Percentiles rank a stretch among this genome's conserved stretches.
Evolutionary conservation across 352 stramenopile genomes (phyloP).

Genomic region (Thalassiosira sp.): DNA sequence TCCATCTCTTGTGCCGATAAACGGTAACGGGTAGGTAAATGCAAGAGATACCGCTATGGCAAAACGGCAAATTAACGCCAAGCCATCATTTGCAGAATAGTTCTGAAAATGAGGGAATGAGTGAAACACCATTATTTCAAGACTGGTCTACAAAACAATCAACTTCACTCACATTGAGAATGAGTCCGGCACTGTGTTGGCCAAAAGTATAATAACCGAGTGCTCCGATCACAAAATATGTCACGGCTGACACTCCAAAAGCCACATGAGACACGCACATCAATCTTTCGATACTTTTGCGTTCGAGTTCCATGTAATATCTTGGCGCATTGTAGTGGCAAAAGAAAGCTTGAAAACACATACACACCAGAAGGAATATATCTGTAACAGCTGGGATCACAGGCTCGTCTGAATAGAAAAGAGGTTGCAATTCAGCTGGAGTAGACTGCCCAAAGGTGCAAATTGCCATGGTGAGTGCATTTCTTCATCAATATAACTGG

Average conservation of each 20-base stretch:
- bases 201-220: constrained; percentile 79
- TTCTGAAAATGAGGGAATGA: constrained; percentile 56
- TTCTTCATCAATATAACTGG: not conserved
- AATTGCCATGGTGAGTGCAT: not conserved
- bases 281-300: constrained; percentile 60
- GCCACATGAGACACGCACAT: constrained; percentile 56
- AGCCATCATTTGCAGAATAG: constrained; percentile 70
- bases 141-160: not conserved
- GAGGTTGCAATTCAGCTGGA: not conserved
- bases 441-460: not conserved
- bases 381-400: constrained; percentile 13
- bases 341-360: constrained; percentile 85
- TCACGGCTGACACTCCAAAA: constrained; percentile 47
- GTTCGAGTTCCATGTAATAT: constrained; percentile 83
- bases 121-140: not conserved
- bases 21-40: constrained; percentile 75
- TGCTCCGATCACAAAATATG: constrained; percentile 63
- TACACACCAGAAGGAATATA: constrained; percentile 72
- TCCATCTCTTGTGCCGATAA: constrained; percentile 68
- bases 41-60: constrained; percentile 75
- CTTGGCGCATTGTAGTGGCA: constrained; percentile 86
- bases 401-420: constrained; percentile 6
- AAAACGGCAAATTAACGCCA: constrained; percentile 77
- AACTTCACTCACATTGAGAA: constrained; percentile 80
- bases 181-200: constrained; percentile 52